Evolutionary conservation across 257 asterid genomes (phyloP).

Genomic region (Gynochthodes officinalis): DNA sequence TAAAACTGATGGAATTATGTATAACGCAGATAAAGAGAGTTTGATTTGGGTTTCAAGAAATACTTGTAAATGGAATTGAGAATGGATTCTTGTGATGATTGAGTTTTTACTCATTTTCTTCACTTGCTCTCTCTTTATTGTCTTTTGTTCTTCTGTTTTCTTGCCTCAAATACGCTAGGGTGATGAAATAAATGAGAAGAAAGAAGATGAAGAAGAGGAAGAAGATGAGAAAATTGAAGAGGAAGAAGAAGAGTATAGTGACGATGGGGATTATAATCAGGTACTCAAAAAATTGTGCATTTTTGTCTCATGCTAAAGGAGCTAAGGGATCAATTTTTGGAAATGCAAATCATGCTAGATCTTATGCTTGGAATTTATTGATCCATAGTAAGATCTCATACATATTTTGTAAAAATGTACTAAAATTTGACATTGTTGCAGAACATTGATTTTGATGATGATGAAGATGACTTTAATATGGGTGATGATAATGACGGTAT

Average conservation of each 20-base stretch:
- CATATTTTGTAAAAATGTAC: not conserved
- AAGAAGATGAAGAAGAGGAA: slow-evolving; percentile 58
- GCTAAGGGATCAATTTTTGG: not conserved
- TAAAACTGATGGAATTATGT: not conserved
- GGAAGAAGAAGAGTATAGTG: slow-evolving; percentile 54
- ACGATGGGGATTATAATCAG: slow-evolving; percentile 66
- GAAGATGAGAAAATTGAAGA: slow-evolving; percentile 45
- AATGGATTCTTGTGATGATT: slow-evolving; percentile 6
- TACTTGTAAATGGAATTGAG: not conserved
- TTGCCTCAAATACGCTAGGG: slow-evolving; percentile 33
- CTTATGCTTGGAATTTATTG: not conserved
- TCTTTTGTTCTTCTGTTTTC: not conserved
- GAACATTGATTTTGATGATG: slow-evolving; percentile 63
- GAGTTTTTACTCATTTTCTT: not conserved
- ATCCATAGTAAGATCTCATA: not conserved
- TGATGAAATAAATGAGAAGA: slow-evolving; percentile 33
- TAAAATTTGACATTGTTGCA: slow-evolving; percentile 25
- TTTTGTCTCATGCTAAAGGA: not conserved
- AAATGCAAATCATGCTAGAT: not conserved
- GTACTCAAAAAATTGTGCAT: slow-evolving; percentile 22
- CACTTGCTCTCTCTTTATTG: not conserved
- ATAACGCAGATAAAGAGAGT: no score
- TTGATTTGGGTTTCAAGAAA: not conserved
- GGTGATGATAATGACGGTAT: slow-evolving; percentile 50
- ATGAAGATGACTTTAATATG: slow-evolving; percentile 70